phyloP scores from a whole-genome alignment of 768 basidiomycete genomes.

The Rubroboletus satanas region DNA sequence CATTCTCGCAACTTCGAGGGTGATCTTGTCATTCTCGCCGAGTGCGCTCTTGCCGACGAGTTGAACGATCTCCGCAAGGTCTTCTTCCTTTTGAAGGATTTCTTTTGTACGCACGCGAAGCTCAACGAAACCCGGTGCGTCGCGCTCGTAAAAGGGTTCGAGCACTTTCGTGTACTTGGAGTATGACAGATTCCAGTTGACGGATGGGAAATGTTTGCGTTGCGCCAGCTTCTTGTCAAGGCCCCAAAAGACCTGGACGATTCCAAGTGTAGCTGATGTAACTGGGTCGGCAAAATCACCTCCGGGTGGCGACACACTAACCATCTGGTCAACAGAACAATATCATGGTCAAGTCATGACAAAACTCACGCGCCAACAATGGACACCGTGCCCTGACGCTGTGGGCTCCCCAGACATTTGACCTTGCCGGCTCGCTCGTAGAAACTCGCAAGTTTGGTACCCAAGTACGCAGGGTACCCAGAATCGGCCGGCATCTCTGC shows the following conservation, averaged over 20 bases:
- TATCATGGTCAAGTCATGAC: neutral
- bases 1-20: conserved; percentile 94
- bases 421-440: conserved; percentile 99
- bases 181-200: conserved; percentile 99
- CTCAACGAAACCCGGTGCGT: conserved; percentile 93
- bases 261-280: conserved; percentile 94
- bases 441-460: conserved; percentile 94
- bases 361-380: conserved; percentile 94
- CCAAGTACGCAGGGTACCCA: conserved; percentile 95
- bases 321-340: conserved; percentile 9
- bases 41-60: conserved; percentile 98
- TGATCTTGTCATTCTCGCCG: conserved; percentile 97
- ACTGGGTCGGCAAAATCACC: conserved; percentile 99
- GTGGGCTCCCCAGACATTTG: conserved; percentile 83
- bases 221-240: conserved; percentile 99
- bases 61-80: conserved; percentile 97
- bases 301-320: conserved; percentile 94
- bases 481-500: conserved; percentile 99
- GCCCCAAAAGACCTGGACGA: conserved; percentile 99
- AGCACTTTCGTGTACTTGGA: conserved; percentile 97
- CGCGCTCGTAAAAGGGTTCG: conserved; percentile 87
- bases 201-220: conserved; percentile 99
- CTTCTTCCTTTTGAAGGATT: conserved; percentile 97
- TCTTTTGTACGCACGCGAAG: conserved; percentile 90
- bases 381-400: conserved; percentile 88